Evolutionary conservation across 805 yeast species (phyloP).

Genomic region (Wickerhamomyces xylosicus): DNA sequence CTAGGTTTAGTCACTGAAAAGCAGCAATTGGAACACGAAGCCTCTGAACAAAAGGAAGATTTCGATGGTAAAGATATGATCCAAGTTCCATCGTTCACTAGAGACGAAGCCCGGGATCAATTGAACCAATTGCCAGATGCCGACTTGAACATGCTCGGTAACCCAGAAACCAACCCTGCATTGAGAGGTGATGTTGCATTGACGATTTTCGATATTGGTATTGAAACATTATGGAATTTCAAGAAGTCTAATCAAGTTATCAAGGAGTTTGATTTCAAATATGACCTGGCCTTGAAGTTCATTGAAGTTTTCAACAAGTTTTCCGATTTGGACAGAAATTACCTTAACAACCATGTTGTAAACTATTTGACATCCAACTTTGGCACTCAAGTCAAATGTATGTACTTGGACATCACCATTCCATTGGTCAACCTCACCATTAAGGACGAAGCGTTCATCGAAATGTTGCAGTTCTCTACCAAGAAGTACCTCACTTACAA

Average conservation of each 20-base stretch:
- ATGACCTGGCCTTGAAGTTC: constrained; percentile 34
- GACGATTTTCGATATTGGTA: constrained; percentile 58
- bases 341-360: constrained; percentile 57
- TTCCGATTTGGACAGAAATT: constrained; percentile 54
- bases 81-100: constrained; percentile 34
- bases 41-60: constrained; percentile 18
- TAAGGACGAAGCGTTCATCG: constrained; percentile 37
- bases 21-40: constrained; percentile 45
- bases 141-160: constrained; percentile 76
- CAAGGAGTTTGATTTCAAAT: constrained; percentile 20
- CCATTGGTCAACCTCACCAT: constrained; percentile 47
- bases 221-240: constrained; percentile 30
- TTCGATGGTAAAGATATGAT: constrained; percentile 27
- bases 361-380: constrained; percentile 36
- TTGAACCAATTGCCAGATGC: constrained; percentile 77
- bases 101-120: constrained; percentile 49
- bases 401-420: constrained; percentile 48
- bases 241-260: constrained; percentile 11
- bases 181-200: constrained; percentile 63
- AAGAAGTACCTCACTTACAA: constrained; percentile 59
- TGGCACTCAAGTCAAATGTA: constrained; percentile 27
- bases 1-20: constrained; percentile 69
- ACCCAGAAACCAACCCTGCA: constrained; percentile 76
- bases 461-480: constrained; percentile 55
- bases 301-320: constrained; percentile 59